Evolutionary conservation across 371 early-diverging fungal species (phyloP).

Genomic region (Rhizopus delemar): DNA sequence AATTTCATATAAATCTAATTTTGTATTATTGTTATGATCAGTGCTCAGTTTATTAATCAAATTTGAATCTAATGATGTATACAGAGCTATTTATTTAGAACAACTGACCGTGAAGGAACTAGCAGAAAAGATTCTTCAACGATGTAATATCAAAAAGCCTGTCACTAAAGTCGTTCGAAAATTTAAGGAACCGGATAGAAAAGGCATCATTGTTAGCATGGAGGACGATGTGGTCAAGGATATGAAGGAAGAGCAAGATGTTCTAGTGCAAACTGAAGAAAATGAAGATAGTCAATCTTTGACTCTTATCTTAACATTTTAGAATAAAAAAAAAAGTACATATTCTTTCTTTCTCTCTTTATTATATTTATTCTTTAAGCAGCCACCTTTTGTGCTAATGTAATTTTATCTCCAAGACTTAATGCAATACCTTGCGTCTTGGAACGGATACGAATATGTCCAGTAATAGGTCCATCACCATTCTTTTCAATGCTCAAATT

Average conservation of each 20-base stretch:
- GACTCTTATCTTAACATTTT: constrained; percentile 15
- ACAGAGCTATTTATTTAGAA: constrained; percentile 57
- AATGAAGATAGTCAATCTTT: constrained; percentile 23
- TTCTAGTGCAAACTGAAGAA: constrained; percentile 50
- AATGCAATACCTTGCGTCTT: constrained; percentile 98
- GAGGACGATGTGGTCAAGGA: constrained; percentile 57
- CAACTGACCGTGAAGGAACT: constrained; percentile 48
- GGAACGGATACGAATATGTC: constrained; percentile 95
- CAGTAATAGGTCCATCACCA: constrained; percentile 77
- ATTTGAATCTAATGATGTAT: constrained; percentile 40
- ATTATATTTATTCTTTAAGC: constrained; percentile 23
- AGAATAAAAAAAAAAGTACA: neutral
- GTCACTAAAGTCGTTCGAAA: constrained; percentile 17
- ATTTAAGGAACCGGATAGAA: constrained; percentile 28
- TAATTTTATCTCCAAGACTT: constrained; percentile 81
- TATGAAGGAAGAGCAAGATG: constrained; percentile 55
- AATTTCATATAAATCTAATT: neutral
- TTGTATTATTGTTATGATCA: neutral
- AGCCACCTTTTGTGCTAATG: constrained; percentile 55
- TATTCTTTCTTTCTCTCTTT: constrained; percentile 5
- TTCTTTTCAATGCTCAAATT: constrained; percentile 91
- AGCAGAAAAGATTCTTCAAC: constrained; percentile 33
- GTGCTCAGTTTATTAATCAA: constrained; percentile 53
- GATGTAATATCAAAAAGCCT: constrained; percentile 40
- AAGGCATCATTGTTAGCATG: constrained; percentile 40